Evolutionary conservation across 192 early-diverging fungal species (phyloP).

Genomic region (Coemansia sp.): DNA sequence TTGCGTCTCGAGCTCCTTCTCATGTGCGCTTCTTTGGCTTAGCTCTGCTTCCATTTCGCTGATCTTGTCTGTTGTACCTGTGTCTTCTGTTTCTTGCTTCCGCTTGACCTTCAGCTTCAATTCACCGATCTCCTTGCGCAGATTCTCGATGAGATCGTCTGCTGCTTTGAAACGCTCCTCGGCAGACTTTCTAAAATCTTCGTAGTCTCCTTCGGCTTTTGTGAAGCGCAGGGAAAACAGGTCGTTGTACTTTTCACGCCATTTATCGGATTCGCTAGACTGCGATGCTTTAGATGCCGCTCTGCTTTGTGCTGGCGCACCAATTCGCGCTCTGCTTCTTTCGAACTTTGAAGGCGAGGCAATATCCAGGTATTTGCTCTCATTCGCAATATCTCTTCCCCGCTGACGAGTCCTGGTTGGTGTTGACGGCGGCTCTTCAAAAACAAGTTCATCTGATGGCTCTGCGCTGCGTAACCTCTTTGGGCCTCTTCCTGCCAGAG

Average conservation of each 20-base stretch:
- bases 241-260: conserved; percentile 53
- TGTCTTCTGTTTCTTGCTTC: conserved; percentile 2
- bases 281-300: not conserved
- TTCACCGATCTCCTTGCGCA: conserved; percentile 33
- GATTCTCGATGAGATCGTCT: conserved; percentile 31
- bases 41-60: conserved; percentile 1
- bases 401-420: not conserved
- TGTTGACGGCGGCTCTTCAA: not conserved
- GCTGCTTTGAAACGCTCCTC: conserved; percentile 43
- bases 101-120: conserved; percentile 19
- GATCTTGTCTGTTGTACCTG: conserved; percentile 1
- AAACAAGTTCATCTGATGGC: not conserved
- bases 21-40: conserved; percentile 8
- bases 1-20: conserved; percentile 46
- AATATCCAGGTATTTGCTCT: conserved; percentile 31
- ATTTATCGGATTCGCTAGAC: conserved; percentile 18
- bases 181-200: conserved; percentile 27
- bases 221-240: conserved; percentile 35
- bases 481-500: conserved; percentile 17
- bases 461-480: not conserved
- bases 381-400: not conserved
- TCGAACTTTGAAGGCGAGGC: conserved; percentile 48
- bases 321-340: conserved; percentile 23
- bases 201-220: conserved; percentile 40
- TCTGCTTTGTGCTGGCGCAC: conserved; percentile 1